These are phyloP conservation scores for Rosellinia necatrix DNA, from an alignment of 2,329 filamentous ascomycete genomes.

Conservation along the genomic window DNA sequence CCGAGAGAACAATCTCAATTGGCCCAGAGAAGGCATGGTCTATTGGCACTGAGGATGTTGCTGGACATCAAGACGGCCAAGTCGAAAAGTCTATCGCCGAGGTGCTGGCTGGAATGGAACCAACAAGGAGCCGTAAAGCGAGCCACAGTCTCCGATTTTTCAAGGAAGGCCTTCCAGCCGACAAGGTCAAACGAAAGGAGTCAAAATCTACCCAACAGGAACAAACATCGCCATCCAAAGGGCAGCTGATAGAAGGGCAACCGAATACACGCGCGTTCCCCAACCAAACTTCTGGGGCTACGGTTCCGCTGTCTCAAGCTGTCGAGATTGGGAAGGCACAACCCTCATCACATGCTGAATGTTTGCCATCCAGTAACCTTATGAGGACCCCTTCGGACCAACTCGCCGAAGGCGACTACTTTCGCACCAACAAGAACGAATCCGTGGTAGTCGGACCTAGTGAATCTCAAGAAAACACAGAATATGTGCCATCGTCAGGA, in stretches of 20 bases:
- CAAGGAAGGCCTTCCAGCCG: slow-evolving; percentile 66
- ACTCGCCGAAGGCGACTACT: slow-evolving; percentile 34
- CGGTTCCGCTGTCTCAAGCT: slow-evolving; percentile 32
- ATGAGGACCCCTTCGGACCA: slow-evolving; percentile 23
- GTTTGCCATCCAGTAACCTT: slow-evolving; percentile 28
- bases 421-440: slow-evolving; percentile 26
- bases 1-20: slow-evolving; percentile 49
- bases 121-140: slow-evolving; percentile 68
- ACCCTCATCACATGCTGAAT: slow-evolving; percentile 26
- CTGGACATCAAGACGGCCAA: slow-evolving; percentile 56
- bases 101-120: slow-evolving; percentile 64
- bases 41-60: slow-evolving; percentile 58
- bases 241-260: slow-evolving; percentile 31
- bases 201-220: slow-evolving; percentile 46
- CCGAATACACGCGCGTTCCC: slow-evolving; percentile 23
- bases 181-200: slow-evolving; percentile 60
- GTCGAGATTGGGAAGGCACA: slow-evolving; percentile 36
- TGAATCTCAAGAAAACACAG: slow-evolving; percentile 19
- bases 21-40: slow-evolving; percentile 66
- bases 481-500: slow-evolving; percentile 9
- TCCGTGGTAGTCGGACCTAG: slow-evolving; percentile 15
- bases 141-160: slow-evolving; percentile 71
- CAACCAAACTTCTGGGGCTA: slow-evolving; percentile 28
- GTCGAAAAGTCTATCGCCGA: slow-evolving; percentile 70
- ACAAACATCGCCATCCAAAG: slow-evolving; percentile 46